Conservation (phyloP, 2,329 filamentous ascomycete genomes). For the Grosmannia clavigera region DNA sequence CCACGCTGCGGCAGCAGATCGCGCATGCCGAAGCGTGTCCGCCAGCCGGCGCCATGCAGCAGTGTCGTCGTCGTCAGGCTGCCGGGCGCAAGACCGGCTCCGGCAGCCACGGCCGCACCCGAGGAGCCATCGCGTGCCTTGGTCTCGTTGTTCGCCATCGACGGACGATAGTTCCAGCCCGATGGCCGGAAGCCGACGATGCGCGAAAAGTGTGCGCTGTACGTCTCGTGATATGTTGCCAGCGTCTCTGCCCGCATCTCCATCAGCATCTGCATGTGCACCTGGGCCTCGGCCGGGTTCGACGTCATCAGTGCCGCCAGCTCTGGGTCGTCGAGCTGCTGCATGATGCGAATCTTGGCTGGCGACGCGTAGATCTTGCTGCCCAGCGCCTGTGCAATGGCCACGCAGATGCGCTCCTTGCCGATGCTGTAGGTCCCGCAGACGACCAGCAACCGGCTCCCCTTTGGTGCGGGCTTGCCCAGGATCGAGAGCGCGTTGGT, state of each 20-base stretch:
- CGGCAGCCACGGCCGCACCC: constrained; percentile 23
- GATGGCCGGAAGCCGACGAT: constrained; percentile 86
- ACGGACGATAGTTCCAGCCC: constrained; percentile 84
- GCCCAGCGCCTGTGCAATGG: constrained; percentile 73
- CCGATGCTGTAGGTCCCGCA: constrained; percentile 97
- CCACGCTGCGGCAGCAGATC: constrained; percentile 76
- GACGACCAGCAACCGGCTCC: constrained; percentile 70
- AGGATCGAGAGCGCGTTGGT: not conserved
- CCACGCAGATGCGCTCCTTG: constrained; percentile 90
- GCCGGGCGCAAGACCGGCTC: constrained; percentile 32
- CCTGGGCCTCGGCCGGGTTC: constrained; percentile 74
- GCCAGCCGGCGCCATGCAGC: constrained; percentile 56
- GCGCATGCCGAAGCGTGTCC: constrained; percentile 54
- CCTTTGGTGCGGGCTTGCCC: not conserved
- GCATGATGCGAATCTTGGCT: constrained; percentile 72
- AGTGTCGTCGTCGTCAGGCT: constrained; percentile 37
- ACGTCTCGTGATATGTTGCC: constrained; percentile 71
- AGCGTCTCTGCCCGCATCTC: constrained; percentile 88
- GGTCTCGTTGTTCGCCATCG: constrained; percentile 38
- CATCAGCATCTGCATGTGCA: constrained; percentile 95
- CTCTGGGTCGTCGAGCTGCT: constrained; percentile 75
- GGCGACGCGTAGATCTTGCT: constrained; percentile 84
- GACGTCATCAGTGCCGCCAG: constrained; percentile 65
- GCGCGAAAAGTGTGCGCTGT: constrained; percentile 70
- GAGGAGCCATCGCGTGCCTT: constrained; percentile 26